These are phyloP conservation scores for Metschnikowia matae DNA, from an alignment of 805 yeast genomes.

Conservation along the genomic window DNA sequence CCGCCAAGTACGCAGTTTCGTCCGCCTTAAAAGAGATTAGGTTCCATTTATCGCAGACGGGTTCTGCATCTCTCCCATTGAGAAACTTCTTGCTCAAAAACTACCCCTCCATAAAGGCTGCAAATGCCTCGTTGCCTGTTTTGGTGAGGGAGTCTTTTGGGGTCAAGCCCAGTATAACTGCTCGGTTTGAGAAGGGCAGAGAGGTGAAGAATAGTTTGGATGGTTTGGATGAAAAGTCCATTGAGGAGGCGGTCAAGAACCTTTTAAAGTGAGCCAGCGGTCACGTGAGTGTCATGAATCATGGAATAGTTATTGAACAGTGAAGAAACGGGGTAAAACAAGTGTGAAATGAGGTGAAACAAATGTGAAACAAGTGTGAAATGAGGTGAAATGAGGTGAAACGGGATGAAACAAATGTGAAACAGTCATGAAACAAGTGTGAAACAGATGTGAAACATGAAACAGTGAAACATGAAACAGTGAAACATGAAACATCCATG, in stretches of 20 bases:
- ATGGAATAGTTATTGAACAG: background rate
- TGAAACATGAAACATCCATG: background rate
- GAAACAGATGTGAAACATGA: background rate
- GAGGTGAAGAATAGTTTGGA: slow-evolving; percentile 38
- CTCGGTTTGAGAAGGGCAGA: slow-evolving; percentile 42
- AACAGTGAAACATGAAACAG: background rate
- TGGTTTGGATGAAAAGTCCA: slow-evolving; percentile 45
- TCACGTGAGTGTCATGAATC: background rate
- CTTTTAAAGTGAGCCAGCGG: slow-evolving; percentile 27
- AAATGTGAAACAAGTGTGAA: too few species aligned
- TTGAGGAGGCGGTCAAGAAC: slow-evolving; percentile 36
- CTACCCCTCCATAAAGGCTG: slow-evolving; percentile 60
- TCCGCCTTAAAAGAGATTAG: slow-evolving; percentile 70
- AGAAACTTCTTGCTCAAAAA: slow-evolving; percentile 59
- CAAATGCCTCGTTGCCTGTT: slow-evolving; percentile 65
- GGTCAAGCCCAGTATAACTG: slow-evolving; percentile 67
- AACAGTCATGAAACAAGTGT: background rate
- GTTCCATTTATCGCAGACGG: slow-evolving; percentile 77
- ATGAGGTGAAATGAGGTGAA: too few species aligned
- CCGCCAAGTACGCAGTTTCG: slow-evolving; percentile 42
- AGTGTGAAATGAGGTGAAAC: background rate
- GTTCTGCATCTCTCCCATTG: slow-evolving; percentile 63
- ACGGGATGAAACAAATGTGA: background rate
- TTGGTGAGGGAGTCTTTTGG: slow-evolving; percentile 75
- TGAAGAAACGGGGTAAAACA: background rate